phyloP scores from a whole-genome alignment of 176 grass and related monocot species.

The Carex scoparia region DNA sequence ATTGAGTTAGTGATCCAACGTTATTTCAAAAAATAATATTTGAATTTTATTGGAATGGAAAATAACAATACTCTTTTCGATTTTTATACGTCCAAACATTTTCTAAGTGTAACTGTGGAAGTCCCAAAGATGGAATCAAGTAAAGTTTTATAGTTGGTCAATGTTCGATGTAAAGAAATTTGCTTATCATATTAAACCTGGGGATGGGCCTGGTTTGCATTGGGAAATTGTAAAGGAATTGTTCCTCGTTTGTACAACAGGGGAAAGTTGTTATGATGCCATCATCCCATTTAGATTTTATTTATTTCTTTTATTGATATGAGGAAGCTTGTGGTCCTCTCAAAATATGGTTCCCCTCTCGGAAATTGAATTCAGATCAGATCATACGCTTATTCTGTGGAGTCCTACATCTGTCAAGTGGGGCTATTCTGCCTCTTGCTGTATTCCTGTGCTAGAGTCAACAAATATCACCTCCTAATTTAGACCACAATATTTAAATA shows the following conservation, averaged over 20 bases:
- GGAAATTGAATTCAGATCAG: conserved; percentile 24
- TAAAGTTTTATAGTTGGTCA: neutral
- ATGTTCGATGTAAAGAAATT: neutral
- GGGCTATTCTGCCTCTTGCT: neutral
- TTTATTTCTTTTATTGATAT: neutral
- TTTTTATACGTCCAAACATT: neutral
- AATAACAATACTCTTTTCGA: too few species aligned
- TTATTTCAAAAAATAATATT: too few species aligned
- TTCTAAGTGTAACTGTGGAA: neutral
- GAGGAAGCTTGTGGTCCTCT: neutral
- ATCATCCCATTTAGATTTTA: neutral
- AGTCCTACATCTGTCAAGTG: conserved; percentile 9
- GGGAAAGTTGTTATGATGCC: conserved; percentile 44
- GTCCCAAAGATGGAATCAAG: neutral
- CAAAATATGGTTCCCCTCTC: conserved; percentile 5
- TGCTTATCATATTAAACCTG: neutral
- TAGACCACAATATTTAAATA: neutral
- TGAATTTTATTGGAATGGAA: too few species aligned
- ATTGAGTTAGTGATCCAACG: too few species aligned
- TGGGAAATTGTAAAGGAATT: neutral
- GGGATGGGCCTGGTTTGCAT: neutral
- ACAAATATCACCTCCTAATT: neutral
- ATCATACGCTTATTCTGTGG: conserved; percentile 13
- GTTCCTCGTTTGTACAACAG: conserved; percentile 24
- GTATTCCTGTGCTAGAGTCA: neutral